phyloP scores from a whole-genome alignment of 352 stramenopile species.

The Phytopythium oedochilum region DNA sequence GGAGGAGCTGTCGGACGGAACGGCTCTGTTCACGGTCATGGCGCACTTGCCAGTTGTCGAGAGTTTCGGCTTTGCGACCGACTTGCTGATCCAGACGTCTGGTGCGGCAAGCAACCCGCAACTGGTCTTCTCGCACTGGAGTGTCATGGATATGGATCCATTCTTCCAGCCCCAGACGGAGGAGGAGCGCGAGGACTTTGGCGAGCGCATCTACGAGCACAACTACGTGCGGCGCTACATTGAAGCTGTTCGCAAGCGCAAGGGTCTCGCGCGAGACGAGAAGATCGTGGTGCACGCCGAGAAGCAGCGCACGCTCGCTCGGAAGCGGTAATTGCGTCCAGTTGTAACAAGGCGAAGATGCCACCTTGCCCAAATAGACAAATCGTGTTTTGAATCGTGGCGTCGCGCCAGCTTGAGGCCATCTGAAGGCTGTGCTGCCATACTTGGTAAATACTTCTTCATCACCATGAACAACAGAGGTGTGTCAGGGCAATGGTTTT shows the following conservation, averaged over 20 bases:
- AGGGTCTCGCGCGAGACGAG: constrained; percentile 91
- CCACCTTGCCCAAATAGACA: too few relatives aligned
- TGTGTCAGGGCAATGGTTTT: neutral
- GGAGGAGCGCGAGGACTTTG: constrained; percentile 95
- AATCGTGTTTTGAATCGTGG: too few relatives aligned
- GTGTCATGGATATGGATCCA: constrained; percentile 91
- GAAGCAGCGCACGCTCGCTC: constrained; percentile 91
- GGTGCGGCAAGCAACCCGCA: constrained; percentile 95
- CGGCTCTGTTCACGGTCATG: constrained; percentile 93
- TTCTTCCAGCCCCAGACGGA: constrained; percentile 96
- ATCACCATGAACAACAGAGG: too few relatives aligned
- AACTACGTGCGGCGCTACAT: constrained; percentile 95
- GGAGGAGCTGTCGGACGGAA: constrained; percentile 90
- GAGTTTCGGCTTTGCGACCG: constrained; percentile 91
- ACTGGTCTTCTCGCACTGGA: constrained; percentile 95
- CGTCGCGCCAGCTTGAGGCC: too few relatives aligned
- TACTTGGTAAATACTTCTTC: too few relatives aligned
- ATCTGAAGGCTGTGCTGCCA: too few relatives aligned
- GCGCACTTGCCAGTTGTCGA: constrained; percentile 93
- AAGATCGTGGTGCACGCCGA: constrained; percentile 96
- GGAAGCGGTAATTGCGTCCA: neutral
- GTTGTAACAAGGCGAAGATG: too few relatives aligned
- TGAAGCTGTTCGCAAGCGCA: constrained; percentile 91
- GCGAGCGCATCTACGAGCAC: constrained; percentile 89
- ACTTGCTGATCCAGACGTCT: constrained; percentile 93